These are phyloP conservation scores for Nidula niveotomentosa DNA, from an alignment of 1,284 basidiomycete genomes.

Conservation along the genomic window DNA sequence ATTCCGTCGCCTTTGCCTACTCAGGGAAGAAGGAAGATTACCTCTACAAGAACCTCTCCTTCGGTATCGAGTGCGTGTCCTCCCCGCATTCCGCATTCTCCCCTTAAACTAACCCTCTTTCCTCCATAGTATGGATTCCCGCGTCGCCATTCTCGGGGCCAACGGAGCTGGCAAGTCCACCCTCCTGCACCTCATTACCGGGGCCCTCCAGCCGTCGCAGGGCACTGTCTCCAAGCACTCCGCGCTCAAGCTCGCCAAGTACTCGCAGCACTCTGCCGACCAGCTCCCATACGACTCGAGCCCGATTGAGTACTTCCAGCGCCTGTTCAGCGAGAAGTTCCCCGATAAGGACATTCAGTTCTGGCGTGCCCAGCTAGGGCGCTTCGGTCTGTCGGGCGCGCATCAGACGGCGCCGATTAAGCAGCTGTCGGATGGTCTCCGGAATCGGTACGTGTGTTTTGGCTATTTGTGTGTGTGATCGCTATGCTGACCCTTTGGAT, in stretches of 20 bases:
- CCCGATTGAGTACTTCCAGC: constrained; percentile 95
- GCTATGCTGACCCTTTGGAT: constrained; percentile 5
- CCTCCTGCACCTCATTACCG: constrained; percentile 92
- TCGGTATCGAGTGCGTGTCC: constrained; percentile 86
- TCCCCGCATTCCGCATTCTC: neutral
- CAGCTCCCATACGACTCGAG: constrained; percentile 94
- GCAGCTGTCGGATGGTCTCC: constrained; percentile 93
- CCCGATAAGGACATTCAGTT: constrained; percentile 95
- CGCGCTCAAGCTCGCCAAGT: constrained; percentile 92
- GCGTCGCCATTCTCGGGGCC: constrained; percentile 96
- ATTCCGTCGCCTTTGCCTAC: constrained; percentile 94
- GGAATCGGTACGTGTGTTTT: constrained; percentile 71
- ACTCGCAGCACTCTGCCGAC: constrained; percentile 98
- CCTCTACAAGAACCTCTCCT: constrained; percentile 86
- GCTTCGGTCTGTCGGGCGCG: constrained; percentile 92
- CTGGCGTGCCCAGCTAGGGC: constrained; percentile 93
- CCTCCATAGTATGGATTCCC: constrained; percentile 82
- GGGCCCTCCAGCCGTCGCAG: constrained; percentile 77
- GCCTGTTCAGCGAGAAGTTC: constrained; percentile 79
- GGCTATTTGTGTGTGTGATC: neutral
- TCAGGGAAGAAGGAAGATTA: constrained; percentile 87
- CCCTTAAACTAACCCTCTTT: neutral
- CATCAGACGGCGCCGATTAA: constrained; percentile 95
- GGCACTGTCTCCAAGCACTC: constrained; percentile 91
- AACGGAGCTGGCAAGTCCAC: constrained; percentile 99